phyloP scores from a whole-genome alignment of 106 monocot genomes.

The Vanilla planifolia region DNA sequence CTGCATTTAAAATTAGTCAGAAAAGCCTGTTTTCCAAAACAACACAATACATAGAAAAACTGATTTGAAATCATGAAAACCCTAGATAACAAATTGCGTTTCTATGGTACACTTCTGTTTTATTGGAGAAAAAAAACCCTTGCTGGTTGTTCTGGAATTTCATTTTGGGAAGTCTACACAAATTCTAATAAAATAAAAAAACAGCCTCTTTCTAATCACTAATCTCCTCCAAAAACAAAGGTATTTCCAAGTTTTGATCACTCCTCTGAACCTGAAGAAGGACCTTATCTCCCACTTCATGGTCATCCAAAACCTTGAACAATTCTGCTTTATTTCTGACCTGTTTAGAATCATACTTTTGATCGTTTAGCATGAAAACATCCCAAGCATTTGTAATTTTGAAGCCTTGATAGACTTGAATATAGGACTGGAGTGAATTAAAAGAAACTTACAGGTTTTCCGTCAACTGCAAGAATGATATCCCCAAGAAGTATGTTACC shows the following conservation, averaged over 20 bases:
- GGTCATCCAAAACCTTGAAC: slow-evolving; percentile 58
- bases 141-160: too few relatives aligned
- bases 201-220: slow-evolving; percentile 7
- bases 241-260: slow-evolving; percentile 30
- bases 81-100: too few relatives aligned
- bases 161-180: too few relatives aligned
- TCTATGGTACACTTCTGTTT: too few relatives aligned
- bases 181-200: too few relatives aligned
- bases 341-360: slow-evolving; percentile 17
- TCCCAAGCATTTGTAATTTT: background rate
- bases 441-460: slow-evolving; percentile 55
- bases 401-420: background rate
- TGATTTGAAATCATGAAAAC: too few relatives aligned
- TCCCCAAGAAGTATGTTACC: slow-evolving; percentile 90
- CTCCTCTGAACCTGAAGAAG: slow-evolving; percentile 52
- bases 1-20: too few relatives aligned
- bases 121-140: too few relatives aligned
- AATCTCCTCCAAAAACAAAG: slow-evolving; percentile 59
- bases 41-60: too few relatives aligned
- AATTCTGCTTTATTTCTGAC: slow-evolving; percentile 66
- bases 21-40: too few relatives aligned
- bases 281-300: slow-evolving; percentile 62
- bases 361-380: too few relatives aligned
- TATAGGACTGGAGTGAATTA: too few relatives aligned
- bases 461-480: slow-evolving; percentile 63